Evolutionary conservation across 805 yeast species (phyloP).

Genomic region (Limtongozyma cylindracea): DNA sequence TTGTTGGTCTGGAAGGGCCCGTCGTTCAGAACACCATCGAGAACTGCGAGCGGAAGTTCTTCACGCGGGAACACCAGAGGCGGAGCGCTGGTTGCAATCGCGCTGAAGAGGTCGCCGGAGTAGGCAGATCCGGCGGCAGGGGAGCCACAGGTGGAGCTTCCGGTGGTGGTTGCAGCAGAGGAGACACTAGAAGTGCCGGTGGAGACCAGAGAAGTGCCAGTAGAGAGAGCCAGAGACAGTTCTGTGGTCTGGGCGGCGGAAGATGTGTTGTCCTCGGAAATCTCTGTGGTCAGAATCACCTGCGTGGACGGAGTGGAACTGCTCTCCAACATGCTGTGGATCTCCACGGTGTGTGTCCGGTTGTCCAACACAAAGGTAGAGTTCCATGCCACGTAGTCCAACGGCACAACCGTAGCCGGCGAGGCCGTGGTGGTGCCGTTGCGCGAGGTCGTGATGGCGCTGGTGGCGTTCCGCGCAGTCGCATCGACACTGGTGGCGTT

Average conservation of each 20-base stretch:
- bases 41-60: background rate
- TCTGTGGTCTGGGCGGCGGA: slow-evolving; percentile 1
- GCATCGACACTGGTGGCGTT: too few relatives aligned
- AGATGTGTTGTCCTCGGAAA: background rate
- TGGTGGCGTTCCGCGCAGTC: too few relatives aligned
- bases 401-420: too few relatives aligned
- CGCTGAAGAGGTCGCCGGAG: slow-evolving; percentile 15
- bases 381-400: too few relatives aligned
- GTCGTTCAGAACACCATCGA: slow-evolving; percentile 3
- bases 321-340: too few relatives aligned
- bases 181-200: slow-evolving; percentile 1
- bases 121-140: background rate
- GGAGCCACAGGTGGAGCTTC: background rate
- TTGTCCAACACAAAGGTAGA: too few relatives aligned
- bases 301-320: too few relatives aligned
- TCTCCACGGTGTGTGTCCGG: too few relatives aligned
- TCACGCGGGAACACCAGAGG: slow-evolving; percentile 17
- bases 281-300: background rate
- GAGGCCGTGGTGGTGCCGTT: too few relatives aligned
- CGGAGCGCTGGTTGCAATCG: slow-evolving; percentile 19
- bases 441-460: too few relatives aligned
- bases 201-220: background rate
- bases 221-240: background rate
- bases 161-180: background rate
- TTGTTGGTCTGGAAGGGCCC: slow-evolving; percentile 43